These are phyloP conservation scores for Vinca major DNA, from an alignment of 305 asterid genomes.

Conservation along the genomic window DNA sequence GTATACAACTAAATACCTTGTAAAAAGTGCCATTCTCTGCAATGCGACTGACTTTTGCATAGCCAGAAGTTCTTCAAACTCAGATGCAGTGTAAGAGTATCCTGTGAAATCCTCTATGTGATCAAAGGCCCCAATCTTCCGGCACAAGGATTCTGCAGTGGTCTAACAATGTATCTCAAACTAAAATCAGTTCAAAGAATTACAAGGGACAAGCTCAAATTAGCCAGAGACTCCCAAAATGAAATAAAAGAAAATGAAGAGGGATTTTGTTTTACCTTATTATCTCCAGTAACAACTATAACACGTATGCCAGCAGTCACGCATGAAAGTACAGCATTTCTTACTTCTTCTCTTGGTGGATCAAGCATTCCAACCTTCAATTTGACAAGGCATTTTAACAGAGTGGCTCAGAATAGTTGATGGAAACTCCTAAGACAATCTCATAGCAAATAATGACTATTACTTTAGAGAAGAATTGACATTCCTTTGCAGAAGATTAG, in stretches of 20 bases:
- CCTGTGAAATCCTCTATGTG: slow-evolving; percentile 78
- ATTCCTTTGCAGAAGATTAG: slow-evolving; percentile 1
- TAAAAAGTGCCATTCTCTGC: slow-evolving; percentile 81
- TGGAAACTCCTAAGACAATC: slow-evolving; percentile 4
- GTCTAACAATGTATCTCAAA: slow-evolving; percentile 33
- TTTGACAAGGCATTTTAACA: not conserved
- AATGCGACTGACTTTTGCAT: slow-evolving; percentile 75
- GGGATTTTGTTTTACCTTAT: slow-evolving; percentile 50
- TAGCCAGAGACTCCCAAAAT: slow-evolving; percentile 2
- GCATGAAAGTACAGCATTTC: slow-evolving; percentile 84
- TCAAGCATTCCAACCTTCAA: slow-evolving; percentile 97
- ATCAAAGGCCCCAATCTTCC: slow-evolving; percentile 75
- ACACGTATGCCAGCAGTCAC: slow-evolving; percentile 99
- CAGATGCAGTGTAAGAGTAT: slow-evolving; percentile 87
- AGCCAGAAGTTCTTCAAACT: slow-evolving; percentile 91
- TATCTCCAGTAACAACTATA: slow-evolving; percentile 98
- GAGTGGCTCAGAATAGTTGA: not conserved
- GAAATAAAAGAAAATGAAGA: slow-evolving; percentile 14
- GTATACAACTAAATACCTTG: slow-evolving; percentile 37
- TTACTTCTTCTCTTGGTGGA: slow-evolving; percentile 98
- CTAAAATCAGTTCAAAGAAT: slow-evolving; percentile 15
- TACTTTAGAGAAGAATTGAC: not conserved
- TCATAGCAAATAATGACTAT: slow-evolving; percentile 10
- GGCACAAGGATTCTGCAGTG: slow-evolving; percentile 95
- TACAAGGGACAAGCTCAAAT: slow-evolving; percentile 10